Conservation (phyloP, 805 yeast species). For the Debaryomyces maramus region DNA sequence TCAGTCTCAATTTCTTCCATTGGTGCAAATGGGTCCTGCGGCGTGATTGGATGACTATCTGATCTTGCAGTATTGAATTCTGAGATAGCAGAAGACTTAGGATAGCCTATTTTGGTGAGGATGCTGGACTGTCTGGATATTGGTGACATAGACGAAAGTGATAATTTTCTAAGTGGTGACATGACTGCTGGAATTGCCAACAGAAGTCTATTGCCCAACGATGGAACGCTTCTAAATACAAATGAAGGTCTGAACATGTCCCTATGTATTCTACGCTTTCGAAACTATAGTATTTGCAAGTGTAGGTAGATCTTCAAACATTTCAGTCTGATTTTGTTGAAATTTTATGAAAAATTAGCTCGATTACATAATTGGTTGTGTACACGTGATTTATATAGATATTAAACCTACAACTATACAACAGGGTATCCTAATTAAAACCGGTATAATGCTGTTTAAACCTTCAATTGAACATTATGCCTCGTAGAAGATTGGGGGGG, state of each 20-base stretch:
- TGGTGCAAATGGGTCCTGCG: constrained; percentile 6
- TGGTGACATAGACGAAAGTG: background rate
- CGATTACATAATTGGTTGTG: constrained; percentile 4
- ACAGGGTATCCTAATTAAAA: background rate
- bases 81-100: background rate
- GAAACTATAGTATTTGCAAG: background rate
- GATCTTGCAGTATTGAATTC: background rate
- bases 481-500: too few relatives aligned
- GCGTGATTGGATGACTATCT: background rate
- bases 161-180: background rate
- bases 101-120: background rate
- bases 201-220: constrained; percentile 1
- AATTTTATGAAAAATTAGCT: constrained; percentile 2
- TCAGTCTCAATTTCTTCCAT: constrained; percentile 8
- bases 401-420: background rate
- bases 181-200: background rate
- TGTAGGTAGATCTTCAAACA: too few relatives aligned
- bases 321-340: too few relatives aligned
- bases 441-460: background rate
- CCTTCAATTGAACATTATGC: too few relatives aligned
- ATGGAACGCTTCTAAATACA: constrained; percentile 2
- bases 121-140: background rate
- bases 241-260: constrained; percentile 5
- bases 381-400: background rate
- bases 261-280: background rate